Conservation (phyloP, 1,139 yeast genomes). For the Nematodospora anomalae region DNA sequence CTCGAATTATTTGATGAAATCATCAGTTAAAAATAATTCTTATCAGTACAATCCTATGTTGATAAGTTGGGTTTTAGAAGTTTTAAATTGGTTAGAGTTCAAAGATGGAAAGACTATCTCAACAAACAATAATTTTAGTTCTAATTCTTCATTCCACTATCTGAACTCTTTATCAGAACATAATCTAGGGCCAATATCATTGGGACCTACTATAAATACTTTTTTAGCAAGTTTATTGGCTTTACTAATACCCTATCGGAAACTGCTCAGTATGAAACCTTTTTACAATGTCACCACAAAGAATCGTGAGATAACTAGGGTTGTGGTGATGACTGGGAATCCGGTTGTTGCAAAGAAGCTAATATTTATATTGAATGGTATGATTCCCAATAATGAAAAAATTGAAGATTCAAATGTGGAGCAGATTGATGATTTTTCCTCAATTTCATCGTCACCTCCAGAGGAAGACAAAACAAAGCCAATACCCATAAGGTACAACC, state of each 20-base stretch:
- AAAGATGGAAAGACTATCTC: conserved; percentile 45
- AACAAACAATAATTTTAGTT: conserved; percentile 5
- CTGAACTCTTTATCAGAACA: conserved; percentile 6
- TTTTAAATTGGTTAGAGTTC: conserved; percentile 60
- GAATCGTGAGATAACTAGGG: conserved; percentile 40
- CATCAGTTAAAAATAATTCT: conserved; percentile 15
- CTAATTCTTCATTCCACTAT: conserved; percentile 10
- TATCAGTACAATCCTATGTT: conserved; percentile 25
- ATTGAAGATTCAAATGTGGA: not conserved
- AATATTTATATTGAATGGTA: conserved; percentile 53
- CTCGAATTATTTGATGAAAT: conserved; percentile 33
- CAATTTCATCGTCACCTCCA: conserved; percentile 8
- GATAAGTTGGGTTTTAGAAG: conserved; percentile 57
- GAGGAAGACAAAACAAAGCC: conserved; percentile 19
- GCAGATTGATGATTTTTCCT: not conserved
- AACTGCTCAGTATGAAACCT: conserved; percentile 38
- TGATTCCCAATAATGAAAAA: conserved; percentile 32
- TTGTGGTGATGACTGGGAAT: conserved; percentile 60
- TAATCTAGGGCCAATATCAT: conserved; percentile 1
- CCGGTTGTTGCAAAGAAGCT: conserved; percentile 62
- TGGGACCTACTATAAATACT: not conserved
- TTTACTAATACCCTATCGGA: conserved; percentile 38
- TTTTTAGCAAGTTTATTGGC: conserved; percentile 52
- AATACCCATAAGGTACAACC: conserved; percentile 27
- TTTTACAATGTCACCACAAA: conserved; percentile 19